A percentile compares a stretch with the other conserved stretches of the same genome.
Evolutionary conservation across 2,329 filamentous ascomycete species (phyloP).

Genomic region (Cladobotryum mycophilum): DNA sequence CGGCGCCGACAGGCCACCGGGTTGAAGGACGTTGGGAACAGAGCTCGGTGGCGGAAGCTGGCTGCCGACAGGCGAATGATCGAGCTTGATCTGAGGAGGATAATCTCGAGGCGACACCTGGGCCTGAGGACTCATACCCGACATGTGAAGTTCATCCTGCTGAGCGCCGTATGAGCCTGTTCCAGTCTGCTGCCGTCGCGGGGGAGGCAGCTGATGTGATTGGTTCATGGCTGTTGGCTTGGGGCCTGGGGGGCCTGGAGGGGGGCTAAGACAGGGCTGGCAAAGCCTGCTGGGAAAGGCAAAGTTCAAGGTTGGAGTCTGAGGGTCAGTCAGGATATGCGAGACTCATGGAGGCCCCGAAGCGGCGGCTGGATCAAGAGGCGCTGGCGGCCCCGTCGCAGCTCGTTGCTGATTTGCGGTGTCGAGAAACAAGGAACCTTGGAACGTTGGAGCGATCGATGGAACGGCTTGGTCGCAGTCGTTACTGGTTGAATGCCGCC

Average conservation of each 20-base stretch:
- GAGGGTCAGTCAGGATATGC: not conserved
- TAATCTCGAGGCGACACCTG: slow-evolving; percentile 45
- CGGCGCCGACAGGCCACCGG: slow-evolving; percentile 40
- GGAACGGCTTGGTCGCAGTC: not conserved
- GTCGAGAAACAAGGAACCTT: not conserved
- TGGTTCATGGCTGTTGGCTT: slow-evolving; percentile 30
- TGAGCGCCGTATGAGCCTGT: slow-evolving; percentile 23
- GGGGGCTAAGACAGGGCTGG: slow-evolving; percentile 15
- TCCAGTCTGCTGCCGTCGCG: slow-evolving; percentile 21
- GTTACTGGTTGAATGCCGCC: not conserved
- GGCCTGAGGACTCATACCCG: slow-evolving; percentile 37
- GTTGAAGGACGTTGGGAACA: slow-evolving; percentile 55
- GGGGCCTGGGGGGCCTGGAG: not conserved
- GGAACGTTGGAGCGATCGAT: not conserved
- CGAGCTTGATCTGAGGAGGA: slow-evolving; percentile 47
- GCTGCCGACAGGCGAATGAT: slow-evolving; percentile 34
- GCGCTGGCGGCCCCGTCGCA: slow-evolving; percentile 11
- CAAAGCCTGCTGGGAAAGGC: not conserved
- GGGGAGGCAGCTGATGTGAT: slow-evolving; percentile 32
- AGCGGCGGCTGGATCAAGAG: slow-evolving; percentile 12
- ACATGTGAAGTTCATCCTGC: slow-evolving; percentile 52
- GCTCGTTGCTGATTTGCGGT: slow-evolving; percentile 6
- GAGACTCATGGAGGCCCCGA: slow-evolving; percentile 8
- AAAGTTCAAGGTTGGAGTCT: slow-evolving; percentile 1
- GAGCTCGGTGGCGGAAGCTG: slow-evolving; percentile 31